phyloP scores from a whole-genome alignment of 305 asterid species.

The Fraxinus angustifolia region DNA sequence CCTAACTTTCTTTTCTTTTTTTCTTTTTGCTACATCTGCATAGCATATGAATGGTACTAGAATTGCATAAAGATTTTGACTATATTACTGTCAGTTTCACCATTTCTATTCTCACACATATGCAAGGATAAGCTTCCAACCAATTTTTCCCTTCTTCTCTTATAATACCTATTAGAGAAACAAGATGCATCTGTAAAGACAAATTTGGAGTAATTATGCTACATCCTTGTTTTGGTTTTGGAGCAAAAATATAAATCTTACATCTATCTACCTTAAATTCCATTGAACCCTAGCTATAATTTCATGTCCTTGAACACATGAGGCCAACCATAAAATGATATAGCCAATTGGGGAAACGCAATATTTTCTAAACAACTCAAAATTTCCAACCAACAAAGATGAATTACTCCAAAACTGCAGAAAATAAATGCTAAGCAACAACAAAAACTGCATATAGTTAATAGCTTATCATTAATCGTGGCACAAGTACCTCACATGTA shows the following conservation, averaged over 20 bases:
- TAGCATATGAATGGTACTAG: neutral
- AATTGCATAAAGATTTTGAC: neutral
- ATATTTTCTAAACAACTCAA: neutral
- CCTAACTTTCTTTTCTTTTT: neutral
- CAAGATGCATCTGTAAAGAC: neutral
- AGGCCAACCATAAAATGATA: constrained; percentile 9
- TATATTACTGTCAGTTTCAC: neutral
- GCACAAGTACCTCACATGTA: neutral
- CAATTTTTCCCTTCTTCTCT: neutral
- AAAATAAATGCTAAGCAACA: neutral
- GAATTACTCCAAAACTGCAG: neutral
- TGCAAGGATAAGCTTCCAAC: neutral
- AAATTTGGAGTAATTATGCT: neutral
- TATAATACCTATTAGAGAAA: neutral
- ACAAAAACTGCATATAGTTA: neutral
- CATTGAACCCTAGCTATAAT: neutral
- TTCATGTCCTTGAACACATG: neutral
- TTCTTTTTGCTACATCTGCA: neutral
- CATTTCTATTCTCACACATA: neutral
- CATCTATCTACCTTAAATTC: neutral
- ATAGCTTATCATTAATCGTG: neutral
- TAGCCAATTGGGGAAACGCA: neutral
- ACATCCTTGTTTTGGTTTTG: neutral
- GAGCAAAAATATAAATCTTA: neutral
- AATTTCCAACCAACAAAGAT: constrained; percentile 4